Percentiles rank a stretch among this genome's conserved stretches.
Conservation (phyloP, 2,329 filamentous ascomycete species). For the Hypomyces perniciosus region DNA sequence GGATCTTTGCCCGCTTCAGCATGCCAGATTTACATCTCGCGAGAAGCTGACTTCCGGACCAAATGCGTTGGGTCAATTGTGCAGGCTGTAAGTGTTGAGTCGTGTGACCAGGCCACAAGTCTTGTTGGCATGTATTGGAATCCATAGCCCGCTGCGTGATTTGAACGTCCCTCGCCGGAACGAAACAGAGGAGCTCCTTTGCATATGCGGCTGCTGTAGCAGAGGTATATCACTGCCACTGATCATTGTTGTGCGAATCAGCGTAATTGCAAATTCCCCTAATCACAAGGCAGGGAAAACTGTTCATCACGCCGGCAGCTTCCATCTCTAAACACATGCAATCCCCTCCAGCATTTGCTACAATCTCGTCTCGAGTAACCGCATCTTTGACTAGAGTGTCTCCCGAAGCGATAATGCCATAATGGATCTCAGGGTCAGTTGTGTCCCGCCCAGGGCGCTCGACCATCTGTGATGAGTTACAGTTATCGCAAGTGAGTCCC, state of each 20-base stretch:
- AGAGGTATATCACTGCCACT: constrained; percentile 32
- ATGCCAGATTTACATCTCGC: neutral
- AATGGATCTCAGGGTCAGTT: constrained; percentile 12
- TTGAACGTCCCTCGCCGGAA: neutral
- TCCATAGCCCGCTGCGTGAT: neutral
- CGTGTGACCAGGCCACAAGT: neutral
- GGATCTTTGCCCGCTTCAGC: neutral
- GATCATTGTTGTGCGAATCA: constrained; percentile 33
- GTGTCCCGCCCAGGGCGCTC: neutral
- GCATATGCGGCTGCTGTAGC: constrained; percentile 26
- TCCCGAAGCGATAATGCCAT: constrained; percentile 23
- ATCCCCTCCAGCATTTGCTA: constrained; percentile 3
- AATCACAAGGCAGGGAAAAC: constrained; percentile 29
- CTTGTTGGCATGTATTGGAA: neutral
- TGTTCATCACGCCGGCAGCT: constrained; percentile 21
- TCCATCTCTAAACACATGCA: constrained; percentile 26
- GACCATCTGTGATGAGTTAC: neutral
- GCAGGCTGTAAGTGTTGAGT: neutral
- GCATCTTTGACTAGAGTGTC: constrained; percentile 33
- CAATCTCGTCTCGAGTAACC: constrained; percentile 22
- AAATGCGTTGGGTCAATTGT: neutral
- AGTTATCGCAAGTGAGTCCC: neutral
- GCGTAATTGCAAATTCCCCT: constrained; percentile 35
- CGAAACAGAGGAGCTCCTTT: constrained; percentile 13
- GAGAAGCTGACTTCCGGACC: neutral